Evolutionary conservation across 495 filamentous ascomycete species (phyloP).

Genomic region (Aspergillus incahuasiensis): DNA sequence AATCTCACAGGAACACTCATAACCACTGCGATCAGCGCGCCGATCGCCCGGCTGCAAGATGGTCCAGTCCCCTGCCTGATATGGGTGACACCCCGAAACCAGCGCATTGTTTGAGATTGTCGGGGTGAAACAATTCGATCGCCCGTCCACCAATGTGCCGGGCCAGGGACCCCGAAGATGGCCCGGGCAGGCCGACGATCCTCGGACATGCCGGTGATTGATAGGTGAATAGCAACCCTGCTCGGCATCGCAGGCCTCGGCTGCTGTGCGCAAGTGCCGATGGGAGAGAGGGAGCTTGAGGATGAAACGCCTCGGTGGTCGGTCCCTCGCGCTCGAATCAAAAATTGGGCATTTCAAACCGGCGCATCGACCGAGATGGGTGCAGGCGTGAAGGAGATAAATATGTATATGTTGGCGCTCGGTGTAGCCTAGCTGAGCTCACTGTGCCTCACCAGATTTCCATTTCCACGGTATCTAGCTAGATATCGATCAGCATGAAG

Average conservation of each 20-base stretch:
- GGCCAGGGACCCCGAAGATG: neutral
- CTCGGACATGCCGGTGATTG: neutral
- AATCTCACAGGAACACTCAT: no score
- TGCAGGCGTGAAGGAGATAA: neutral
- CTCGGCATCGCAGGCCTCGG: neutral
- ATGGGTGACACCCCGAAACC: neutral
- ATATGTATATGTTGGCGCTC: neutral
- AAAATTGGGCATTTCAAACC: neutral
- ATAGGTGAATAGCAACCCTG: no score
- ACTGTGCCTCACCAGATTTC: no score
- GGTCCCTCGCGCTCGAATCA: neutral
- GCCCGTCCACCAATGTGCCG: neutral
- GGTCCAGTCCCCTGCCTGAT: neutral
- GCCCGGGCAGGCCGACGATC: neutral
- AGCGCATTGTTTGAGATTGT: neutral
- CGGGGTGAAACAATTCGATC: neutral
- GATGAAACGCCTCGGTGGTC: neutral
- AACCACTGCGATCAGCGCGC: neutral
- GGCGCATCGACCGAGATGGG: neutral
- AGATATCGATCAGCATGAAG: conserved; percentile 5
- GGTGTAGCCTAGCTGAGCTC: no score
- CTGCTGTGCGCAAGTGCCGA: neutral
- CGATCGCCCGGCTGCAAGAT: neutral
- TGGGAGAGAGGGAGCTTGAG: neutral
- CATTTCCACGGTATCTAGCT: no score